Base-by-base conservation (phyloP, 2,329 filamentous ascomycete species). In the Malbranchea zuffiana region DNA sequence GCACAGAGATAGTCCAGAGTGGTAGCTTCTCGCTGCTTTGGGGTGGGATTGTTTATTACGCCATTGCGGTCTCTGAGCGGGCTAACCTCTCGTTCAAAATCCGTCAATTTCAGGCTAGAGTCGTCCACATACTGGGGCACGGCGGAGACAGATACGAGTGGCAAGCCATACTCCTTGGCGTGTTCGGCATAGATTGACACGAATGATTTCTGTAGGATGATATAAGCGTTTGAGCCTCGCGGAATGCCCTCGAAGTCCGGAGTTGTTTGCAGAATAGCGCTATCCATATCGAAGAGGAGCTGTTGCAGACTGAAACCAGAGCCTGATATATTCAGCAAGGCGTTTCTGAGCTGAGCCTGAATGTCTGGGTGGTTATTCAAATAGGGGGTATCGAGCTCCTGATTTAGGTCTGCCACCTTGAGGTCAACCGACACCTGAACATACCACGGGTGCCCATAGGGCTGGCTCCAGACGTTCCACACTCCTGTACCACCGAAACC, bases 181-280 rank as follows among this genome's bases (percentile, higher is more conserved):
- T 10, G 10, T 10, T 10, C 15, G 10, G 28, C 28, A 10, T 15
- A 30, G 10, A 30, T 10, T 10, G 10, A 11, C 10, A 30, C 3
- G 28, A 30, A 30, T 8, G 28, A 30, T 15, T 30, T 30, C 28
- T 30, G 28, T 10, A 30, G 28, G 13, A 30, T 30, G 28, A 13
- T 10, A 15, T 30, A 11, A 30, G 28, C 28, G 15, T 30, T 30
- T 8, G 28, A 30, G 8, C 13, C 13, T 15, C 10, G 28, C 10
- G 10, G 10, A 15, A 30, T 30, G 28, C 28, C 28, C 10, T 10
- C 11, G 13, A 30, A 30, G 28, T 8, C 15, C 10, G 13, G 28
- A 15, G 10, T 30, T 11, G 10, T 30, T 15, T 30, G 28, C 28
- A 30, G 28, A 11, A 15, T 8, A 15, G 28, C 28, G 13, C 13